Conservation (phyloP, 139 green algal genomes). For the Chlamydomonas applanata region DNA sequence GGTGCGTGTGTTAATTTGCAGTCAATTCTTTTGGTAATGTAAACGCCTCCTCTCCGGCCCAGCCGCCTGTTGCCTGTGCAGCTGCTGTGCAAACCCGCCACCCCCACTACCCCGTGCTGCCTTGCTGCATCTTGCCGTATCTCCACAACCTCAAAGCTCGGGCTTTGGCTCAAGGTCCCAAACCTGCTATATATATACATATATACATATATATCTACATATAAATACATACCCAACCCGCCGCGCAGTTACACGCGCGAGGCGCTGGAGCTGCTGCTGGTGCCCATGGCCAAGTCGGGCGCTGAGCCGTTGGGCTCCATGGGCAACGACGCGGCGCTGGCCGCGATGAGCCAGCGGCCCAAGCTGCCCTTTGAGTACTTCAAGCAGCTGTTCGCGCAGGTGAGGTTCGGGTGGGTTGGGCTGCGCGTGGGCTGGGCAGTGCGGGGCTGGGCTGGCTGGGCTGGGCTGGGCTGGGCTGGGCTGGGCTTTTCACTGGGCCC, state of each 20-base stretch:
- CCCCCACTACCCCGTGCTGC: no score
- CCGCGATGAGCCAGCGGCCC: conserved; percentile 73
- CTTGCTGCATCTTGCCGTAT: no score
- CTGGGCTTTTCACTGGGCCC: no score
- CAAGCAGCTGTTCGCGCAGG: conserved; percentile 97
- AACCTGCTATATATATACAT: not conserved
- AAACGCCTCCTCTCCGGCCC: not conserved
- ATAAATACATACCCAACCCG: not conserved
- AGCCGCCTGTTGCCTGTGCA: not conserved
- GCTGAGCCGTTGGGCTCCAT: conserved; percentile 93
- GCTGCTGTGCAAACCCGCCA: no score
- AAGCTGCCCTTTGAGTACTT: conserved; percentile 94
- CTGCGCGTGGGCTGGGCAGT: no score
- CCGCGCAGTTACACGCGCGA: conserved; percentile 82
- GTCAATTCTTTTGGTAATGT: no score
- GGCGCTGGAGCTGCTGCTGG: conserved; percentile 86
- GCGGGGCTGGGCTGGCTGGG: no score
- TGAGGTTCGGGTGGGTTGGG: no score
- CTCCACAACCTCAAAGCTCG: no score
- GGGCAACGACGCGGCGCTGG: conserved; percentile 93
- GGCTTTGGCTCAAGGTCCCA: not conserved
- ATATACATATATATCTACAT: no score
- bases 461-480: no score
- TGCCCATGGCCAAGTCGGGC: conserved; percentile 80
- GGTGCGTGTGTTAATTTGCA: no score